Percentiles rank a stretch among this genome's conserved stretches.
phyloP scores from a whole-genome alignment of 139 green algal species.

The Tetradesmus obliquus region DNA sequence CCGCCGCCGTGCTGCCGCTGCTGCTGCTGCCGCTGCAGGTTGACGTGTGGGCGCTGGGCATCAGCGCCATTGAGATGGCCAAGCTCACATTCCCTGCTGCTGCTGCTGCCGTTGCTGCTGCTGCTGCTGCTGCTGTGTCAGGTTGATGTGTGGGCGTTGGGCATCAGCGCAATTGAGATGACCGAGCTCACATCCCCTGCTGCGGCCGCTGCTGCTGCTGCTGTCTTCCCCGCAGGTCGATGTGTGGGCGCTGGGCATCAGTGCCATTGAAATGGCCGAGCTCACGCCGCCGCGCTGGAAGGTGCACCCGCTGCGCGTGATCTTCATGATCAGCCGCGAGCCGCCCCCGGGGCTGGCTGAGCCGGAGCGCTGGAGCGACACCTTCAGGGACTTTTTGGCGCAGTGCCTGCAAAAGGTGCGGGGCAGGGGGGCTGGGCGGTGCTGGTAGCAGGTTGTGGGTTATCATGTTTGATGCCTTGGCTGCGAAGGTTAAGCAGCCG shows the following conservation, averaged over 20 bases:
- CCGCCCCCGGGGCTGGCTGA: conserved; percentile 78
- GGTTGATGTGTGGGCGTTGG: conserved; percentile 94
- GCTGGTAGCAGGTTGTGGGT: background rate
- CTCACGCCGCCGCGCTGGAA: conserved; percentile 82
- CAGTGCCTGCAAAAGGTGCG: conserved; percentile 87
- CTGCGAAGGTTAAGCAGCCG: background rate
- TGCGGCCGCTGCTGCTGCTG: background rate
- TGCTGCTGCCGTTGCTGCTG: background rate
- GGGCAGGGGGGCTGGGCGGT: background rate
- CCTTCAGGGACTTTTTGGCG: conserved; percentile 89
- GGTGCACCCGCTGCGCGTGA: conserved; percentile 94
- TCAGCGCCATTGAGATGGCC: conserved; percentile 93
- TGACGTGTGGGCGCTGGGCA: conserved; percentile 94
- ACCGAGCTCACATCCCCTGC: conserved; percentile 81
- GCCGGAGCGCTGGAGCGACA: conserved; percentile 71
- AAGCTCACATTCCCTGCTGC: conserved; percentile 52
- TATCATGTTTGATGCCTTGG: background rate
- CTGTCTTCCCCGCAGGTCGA: conserved; percentile 76
- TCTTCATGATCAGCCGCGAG: conserved; percentile 94
- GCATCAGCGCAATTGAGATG: conserved; percentile 94
- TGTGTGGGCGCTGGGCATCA: conserved; percentile 94
- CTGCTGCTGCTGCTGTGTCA: conserved; percentile 41
- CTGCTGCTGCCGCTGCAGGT: conserved; percentile 67
- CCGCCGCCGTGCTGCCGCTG: background rate
- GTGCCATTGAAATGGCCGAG: conserved; percentile 95